A percentile compares a stretch with the other conserved stretches of the same genome.
phyloP scores from a whole-genome alignment of 768 basidiomycete genomes.

The Termitomyces heimii region DNA sequence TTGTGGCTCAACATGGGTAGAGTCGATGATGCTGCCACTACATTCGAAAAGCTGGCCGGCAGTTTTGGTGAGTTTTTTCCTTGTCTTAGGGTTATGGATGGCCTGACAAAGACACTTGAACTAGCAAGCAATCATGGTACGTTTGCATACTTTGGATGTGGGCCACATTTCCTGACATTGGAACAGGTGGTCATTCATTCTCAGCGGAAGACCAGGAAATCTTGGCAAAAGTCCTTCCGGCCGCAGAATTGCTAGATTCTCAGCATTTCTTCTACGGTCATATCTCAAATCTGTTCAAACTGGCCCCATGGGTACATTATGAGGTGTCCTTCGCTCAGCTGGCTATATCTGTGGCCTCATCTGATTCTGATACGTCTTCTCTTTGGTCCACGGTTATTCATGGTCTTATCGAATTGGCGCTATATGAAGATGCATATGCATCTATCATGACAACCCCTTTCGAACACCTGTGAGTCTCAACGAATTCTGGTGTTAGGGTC shows the following conservation, averaged over 20 bases:
- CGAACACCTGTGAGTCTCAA: constrained; percentile 64
- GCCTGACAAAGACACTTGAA: not conserved
- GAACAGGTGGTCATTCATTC: constrained; percentile 40
- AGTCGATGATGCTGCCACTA: constrained; percentile 63
- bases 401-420: constrained; percentile 63
- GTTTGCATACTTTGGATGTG: not conserved
- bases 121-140: constrained; percentile 9
- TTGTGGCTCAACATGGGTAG: constrained; percentile 62
- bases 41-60: constrained; percentile 71
- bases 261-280: constrained; percentile 76
- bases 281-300: constrained; percentile 68
- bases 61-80: constrained; percentile 55
- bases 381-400: constrained; percentile 79
- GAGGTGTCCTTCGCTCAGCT: constrained; percentile 74
- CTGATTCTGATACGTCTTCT: constrained; percentile 49
- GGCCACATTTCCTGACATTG: constrained; percentile 7
- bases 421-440: constrained; percentile 87
- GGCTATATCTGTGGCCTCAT: constrained; percentile 66
- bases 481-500: not conserved
- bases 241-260: constrained; percentile 47
- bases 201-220: constrained; percentile 60
- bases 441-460: constrained; percentile 70
- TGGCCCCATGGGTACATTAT: constrained; percentile 43
- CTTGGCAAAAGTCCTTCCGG: constrained; percentile 55
- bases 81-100: not conserved